phyloP scores from a whole-genome alignment of 2,329 filamentous ascomycete species.

The Talaromyces sp. region DNA sequence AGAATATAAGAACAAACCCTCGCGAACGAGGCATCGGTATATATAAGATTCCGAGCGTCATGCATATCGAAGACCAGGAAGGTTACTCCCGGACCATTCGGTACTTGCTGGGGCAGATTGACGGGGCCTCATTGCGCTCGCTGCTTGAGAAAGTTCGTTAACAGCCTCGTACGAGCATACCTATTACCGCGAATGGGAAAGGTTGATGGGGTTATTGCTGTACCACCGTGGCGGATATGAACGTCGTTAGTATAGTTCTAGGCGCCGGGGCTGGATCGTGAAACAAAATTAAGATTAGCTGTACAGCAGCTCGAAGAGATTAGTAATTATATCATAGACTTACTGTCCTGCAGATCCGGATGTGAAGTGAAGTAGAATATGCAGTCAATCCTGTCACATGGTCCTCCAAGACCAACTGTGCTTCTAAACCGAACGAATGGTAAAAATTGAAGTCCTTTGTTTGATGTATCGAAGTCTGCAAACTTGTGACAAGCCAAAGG shows the following conservation, averaged over 20 bases:
- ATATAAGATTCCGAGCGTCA: not conserved
- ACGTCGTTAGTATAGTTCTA: not conserved
- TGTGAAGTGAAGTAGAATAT: no score
- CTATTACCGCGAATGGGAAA: not conserved
- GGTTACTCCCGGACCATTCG: not conserved
- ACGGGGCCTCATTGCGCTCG: not conserved
- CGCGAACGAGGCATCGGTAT: not conserved
- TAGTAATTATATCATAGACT: not conserved
- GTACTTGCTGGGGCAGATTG: not conserved
- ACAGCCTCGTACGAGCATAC: no score
- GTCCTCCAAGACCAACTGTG: no score
- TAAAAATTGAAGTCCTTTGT: not conserved
- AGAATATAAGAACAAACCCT: not conserved
- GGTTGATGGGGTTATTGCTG: not conserved
- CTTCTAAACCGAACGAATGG: not conserved
- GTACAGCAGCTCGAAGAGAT: not conserved
- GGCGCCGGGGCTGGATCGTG: not conserved
- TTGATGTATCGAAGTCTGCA: not conserved
- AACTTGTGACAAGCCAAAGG: not conserved
- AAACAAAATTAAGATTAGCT: not conserved
- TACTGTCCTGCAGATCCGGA: not conserved
- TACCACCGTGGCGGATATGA: not conserved
- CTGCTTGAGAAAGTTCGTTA: not conserved
- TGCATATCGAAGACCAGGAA: not conserved
- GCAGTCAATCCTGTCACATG: not conserved